Conservation (phyloP, 2,329 filamentous ascomycete genomes). For the Helicocarpus griseus region DNA sequence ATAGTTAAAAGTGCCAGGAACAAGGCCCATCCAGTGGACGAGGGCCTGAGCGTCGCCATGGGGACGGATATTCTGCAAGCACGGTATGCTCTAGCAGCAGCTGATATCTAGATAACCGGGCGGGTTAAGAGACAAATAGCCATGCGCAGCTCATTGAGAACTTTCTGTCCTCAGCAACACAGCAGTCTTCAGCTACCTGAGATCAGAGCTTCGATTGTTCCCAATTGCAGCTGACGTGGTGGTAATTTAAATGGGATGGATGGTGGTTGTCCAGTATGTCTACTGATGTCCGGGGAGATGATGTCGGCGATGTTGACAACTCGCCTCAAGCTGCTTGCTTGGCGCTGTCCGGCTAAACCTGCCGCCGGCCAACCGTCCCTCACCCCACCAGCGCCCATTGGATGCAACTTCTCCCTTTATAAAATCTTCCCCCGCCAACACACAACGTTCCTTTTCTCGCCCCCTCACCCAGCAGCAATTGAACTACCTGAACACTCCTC, state of each 20-base stretch:
- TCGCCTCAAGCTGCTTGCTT: conserved; percentile 3
- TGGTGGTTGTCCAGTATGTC: too few relatives aligned
- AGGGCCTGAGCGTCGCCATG: conserved; percentile 23
- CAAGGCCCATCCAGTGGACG: conserved; percentile 56
- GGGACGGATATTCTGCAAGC: neutral
- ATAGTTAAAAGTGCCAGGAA: conserved; percentile 51
- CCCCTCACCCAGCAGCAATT: conserved; percentile 13
- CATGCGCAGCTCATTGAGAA: neutral
- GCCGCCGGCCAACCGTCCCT: neutral
- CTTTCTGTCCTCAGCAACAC: neutral
- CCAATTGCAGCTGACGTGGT: conserved; percentile 2
- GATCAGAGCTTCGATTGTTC: neutral
- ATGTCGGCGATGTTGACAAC: conserved; percentile 24
- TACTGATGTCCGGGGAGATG: conserved; percentile 1
- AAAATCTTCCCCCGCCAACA: conserved; percentile 1
- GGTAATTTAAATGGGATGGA: neutral
- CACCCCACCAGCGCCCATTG: neutral
- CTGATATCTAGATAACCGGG: neutral
- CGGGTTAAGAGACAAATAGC: neutral
- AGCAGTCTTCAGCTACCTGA: neutral
- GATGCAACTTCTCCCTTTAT: neutral
- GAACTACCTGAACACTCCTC: conserved; percentile 22
- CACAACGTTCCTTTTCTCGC: conserved; percentile 14
- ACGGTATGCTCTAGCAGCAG: neutral
- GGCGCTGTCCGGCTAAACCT: neutral